Base-by-base conservation (phyloP, 805 yeast genomes). In the Pichia deserticola region DNA sequence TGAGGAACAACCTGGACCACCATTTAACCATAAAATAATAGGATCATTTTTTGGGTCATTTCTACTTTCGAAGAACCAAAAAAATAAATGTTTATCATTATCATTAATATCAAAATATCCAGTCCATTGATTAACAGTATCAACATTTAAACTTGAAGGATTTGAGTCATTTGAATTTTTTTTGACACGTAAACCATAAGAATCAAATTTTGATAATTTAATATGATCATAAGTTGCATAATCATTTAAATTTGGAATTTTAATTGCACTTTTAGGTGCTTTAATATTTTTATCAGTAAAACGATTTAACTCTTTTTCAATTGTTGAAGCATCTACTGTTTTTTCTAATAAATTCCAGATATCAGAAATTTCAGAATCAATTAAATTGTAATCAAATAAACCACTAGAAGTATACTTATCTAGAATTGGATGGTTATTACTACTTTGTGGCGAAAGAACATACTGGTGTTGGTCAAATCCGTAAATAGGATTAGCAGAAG, bases 1-100 rank as follows among this genome's bases (percentile, higher is more conserved):
- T 10, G 95, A 86, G 13, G 95, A 86, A 69, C 96, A 89, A 5
- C 97, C 97, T 41, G 97, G 96, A 15, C 97, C 97, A 58, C 97
- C 97, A 63, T 89, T 89, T 63, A 89, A 75, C 96, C 97, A 89
- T 57, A 92, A 73, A 45, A 89, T 77, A 39, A 88, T 74, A 1
- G 96, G 96, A 67, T 88, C 96, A 52, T 75, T 86, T 55, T 70
- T 70, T n/a, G 96, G 96, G 66, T 86, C 90, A 64, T 84, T 84
- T 74, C 95, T 80, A 52, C 92, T 83, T 68, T 89, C 96, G 60
- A 89, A 89, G 62, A 83, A 84, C 90, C 93, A 69, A 44, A 64
- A 69, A 71, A 87, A 88, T 64, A 88, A 82, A 69, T 89, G 97
- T 70, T 89, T 89, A 63, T 88, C 97, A 25, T 58, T 53, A 27